Percentiles rank a stretch among this genome's conserved stretches.
Evolutionary conservation across 768 basidiomycete genomes (phyloP).

Genomic region (Leucocoprinus leucothites): DNA sequence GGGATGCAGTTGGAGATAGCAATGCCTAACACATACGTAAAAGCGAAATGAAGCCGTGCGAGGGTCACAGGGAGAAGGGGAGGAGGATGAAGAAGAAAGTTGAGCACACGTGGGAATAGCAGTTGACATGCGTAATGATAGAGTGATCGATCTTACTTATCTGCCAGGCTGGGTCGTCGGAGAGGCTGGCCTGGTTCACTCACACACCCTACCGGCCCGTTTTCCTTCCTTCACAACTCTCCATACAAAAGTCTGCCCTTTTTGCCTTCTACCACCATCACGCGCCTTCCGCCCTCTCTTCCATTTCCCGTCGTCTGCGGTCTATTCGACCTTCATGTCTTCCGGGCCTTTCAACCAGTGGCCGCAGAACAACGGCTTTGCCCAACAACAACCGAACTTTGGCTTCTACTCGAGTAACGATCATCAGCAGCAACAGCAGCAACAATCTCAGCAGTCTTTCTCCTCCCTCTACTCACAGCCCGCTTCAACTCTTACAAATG

Average conservation of each 20-base stretch:
- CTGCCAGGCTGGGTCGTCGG: background rate
- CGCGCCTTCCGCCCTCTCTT: background rate
- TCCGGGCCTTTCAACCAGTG: conserved; percentile 8
- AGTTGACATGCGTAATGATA: background rate
- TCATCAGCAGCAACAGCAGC: conserved; percentile 20
- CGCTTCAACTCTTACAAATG: conserved; percentile 21
- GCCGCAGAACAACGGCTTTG: conserved; percentile 11
- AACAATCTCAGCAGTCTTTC: conserved; percentile 12
- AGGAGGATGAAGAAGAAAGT: background rate
- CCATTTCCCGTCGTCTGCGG: background rate
- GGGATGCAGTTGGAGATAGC: too few relatives aligned
- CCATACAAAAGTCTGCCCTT: background rate
- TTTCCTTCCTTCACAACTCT: background rate
- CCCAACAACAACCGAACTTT: conserved; percentile 29
- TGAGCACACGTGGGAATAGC: conserved; percentile 2
- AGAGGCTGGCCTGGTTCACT: background rate
- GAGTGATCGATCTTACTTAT: conserved; percentile 4
- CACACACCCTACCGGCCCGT: conserved; percentile 9
- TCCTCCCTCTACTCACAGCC: conserved; percentile 16
- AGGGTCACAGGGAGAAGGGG: background rate
- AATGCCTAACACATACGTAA: too few relatives aligned
- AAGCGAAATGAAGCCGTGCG: too few relatives aligned
- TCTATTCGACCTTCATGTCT: background rate
- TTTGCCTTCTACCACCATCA: background rate
- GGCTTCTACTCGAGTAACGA: conserved; percentile 17